Conservation (phyloP, 306 rosid genomes). For the Astragalus glycyphyllos region DNA sequence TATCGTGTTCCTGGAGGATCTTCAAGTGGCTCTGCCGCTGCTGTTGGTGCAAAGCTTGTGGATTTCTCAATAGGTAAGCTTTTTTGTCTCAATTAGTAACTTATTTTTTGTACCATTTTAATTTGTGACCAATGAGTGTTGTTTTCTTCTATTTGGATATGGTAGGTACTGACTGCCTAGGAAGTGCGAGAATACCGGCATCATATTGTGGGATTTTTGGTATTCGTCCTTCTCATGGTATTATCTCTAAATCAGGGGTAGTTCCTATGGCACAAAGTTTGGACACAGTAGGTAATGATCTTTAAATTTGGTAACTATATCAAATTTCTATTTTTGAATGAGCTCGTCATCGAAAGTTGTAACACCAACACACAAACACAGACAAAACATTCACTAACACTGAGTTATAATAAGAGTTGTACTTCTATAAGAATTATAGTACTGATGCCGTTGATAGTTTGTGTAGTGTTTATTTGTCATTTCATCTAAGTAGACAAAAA, state of each 20-base stretch:
- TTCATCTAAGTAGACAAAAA: too few relatives aligned
- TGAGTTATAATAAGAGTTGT: too few relatives aligned
- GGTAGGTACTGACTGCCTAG: slow-evolving; percentile 70
- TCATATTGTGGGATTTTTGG: slow-evolving; percentile 63
- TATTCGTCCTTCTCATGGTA: slow-evolving; percentile 44
- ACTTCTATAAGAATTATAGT: too few relatives aligned
- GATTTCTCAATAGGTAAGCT: slow-evolving; percentile 78
- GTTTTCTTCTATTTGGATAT: not conserved
- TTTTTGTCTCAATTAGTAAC: slow-evolving; percentile 10
- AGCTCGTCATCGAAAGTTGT: not conserved
- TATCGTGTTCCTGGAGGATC: slow-evolving; percentile 59
- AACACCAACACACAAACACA: too few relatives aligned
- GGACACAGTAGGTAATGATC: slow-evolving; percentile 72
- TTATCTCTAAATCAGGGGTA: slow-evolving; percentile 68
- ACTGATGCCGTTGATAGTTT: too few relatives aligned
- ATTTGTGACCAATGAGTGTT: slow-evolving; percentile 5
- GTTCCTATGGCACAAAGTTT: slow-evolving; percentile 84
- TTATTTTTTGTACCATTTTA: slow-evolving; percentile 25
- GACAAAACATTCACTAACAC: too few relatives aligned
- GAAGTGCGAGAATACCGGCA: slow-evolving; percentile 79
- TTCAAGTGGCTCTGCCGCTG: slow-evolving; percentile 62
- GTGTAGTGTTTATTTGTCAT: too few relatives aligned
- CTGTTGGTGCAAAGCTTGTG: slow-evolving; percentile 73
- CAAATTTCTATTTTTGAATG: not conserved
- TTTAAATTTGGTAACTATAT: not conserved